These are phyloP conservation scores for Lotus japonicus DNA, from an alignment of 306 rosid genomes.

Conservation along the genomic window DNA sequence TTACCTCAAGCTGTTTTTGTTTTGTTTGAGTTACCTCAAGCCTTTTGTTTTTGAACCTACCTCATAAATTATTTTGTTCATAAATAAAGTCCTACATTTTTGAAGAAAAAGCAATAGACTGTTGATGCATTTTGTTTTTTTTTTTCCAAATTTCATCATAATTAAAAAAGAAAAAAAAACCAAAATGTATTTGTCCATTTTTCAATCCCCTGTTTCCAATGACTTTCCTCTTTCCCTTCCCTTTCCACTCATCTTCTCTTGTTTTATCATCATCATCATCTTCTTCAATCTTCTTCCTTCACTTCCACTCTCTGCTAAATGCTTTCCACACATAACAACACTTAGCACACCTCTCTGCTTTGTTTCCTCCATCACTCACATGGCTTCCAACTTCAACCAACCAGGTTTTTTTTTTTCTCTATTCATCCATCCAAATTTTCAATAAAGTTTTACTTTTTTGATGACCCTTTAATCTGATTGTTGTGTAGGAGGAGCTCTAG, in stretches of 20 bases:
- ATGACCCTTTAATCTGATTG: constrained; percentile 3
- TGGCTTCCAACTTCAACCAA: constrained; percentile 26
- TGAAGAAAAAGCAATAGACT: no score
- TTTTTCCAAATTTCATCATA: no score
- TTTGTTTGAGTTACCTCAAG: no score
- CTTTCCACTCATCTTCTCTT: background rate
- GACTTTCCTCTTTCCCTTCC: background rate
- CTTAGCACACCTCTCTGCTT: background rate
- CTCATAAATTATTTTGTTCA: no score
- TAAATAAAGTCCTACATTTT: no score
- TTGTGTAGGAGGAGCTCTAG: constrained; percentile 36
- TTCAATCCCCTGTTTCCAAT: background rate
- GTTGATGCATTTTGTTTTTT: no score
- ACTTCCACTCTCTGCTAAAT: constrained; percentile 6
- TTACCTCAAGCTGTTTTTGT: no score
- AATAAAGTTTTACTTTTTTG: background rate
- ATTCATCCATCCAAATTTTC: background rate
- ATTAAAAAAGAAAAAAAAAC: background rate
- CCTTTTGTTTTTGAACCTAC: no score
- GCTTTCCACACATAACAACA: background rate
- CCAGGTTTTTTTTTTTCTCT: constrained; percentile 22
- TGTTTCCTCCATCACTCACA: background rate
- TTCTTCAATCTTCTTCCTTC: background rate
- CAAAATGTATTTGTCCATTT: background rate
- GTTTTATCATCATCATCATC: background rate